Conservation (phyloP, 345 rosid genomes). For the Gossypium rotundifolium region DNA sequence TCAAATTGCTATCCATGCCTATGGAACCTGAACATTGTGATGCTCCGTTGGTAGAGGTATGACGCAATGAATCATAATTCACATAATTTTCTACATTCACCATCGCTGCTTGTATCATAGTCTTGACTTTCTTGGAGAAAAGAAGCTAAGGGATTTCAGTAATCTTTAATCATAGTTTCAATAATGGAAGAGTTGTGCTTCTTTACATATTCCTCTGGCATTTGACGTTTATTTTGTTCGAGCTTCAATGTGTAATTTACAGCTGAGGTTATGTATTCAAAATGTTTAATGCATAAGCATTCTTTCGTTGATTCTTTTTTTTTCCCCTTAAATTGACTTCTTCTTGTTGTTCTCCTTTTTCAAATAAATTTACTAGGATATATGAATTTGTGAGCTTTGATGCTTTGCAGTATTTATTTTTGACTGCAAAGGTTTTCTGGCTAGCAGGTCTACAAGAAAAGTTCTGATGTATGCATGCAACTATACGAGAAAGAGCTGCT, state of each 20-base stretch:
- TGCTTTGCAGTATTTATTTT: background rate
- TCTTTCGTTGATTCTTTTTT: background rate
- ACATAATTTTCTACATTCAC: background rate
- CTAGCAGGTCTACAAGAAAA: slow-evolving; percentile 76
- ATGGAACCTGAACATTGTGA: slow-evolving; percentile 41
- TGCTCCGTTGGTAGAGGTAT: slow-evolving; percentile 67
- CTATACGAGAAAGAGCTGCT: slow-evolving; percentile 85
- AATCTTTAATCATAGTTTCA: background rate
- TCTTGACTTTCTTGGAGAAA: background rate
- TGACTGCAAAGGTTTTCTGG: slow-evolving; percentile 10
- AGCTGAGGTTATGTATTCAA: background rate
- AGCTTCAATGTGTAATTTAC: background rate
- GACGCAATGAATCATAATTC: background rate
- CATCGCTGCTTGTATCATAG: background rate
- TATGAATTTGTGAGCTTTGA: background rate
- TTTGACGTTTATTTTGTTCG: background rate
- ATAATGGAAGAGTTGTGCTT: background rate
- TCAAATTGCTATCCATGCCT: slow-evolving; percentile 35
- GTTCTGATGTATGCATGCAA: slow-evolving; percentile 70
- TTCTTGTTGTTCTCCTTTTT: background rate
- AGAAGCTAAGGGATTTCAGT: background rate
- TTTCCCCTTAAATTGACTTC: background rate
- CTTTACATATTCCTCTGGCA: background rate
- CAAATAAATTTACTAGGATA: background rate
- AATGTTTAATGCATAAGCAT: background rate